Conservation (phyloP, 2,329 filamentous ascomycete genomes). For the Ophiocordyceps unilateralis region DNA sequence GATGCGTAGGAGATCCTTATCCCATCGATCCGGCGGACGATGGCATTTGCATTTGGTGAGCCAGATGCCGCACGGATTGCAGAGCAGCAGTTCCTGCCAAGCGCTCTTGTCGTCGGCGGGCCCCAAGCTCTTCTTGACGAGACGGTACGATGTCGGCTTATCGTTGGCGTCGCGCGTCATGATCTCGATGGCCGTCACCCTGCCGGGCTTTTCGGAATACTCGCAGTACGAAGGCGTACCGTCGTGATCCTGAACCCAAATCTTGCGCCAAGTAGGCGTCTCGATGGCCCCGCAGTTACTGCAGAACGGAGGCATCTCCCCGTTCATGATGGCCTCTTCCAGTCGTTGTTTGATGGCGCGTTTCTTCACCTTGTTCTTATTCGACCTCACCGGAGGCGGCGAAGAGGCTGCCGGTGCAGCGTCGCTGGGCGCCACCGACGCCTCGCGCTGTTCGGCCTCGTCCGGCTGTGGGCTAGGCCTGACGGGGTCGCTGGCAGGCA, state of each 20-base stretch:
- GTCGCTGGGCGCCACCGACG: constrained; percentile 13
- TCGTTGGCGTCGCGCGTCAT: constrained; percentile 45
- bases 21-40: constrained; percentile 73
- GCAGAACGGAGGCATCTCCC: constrained; percentile 77
- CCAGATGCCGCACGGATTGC: constrained; percentile 95
- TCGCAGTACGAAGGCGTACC: constrained; percentile 55
- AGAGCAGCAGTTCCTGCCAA: constrained; percentile 62
- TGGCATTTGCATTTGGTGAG: constrained; percentile 75
- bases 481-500: constrained; percentile 31
- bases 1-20: constrained; percentile 38
- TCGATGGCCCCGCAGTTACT: constrained; percentile 89
- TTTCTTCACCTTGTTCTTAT: constrained; percentile 50
- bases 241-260: constrained; percentile 61
- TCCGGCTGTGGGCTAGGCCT: constrained; percentile 4
- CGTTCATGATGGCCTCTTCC: constrained; percentile 51
- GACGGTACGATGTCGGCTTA: constrained; percentile 48
- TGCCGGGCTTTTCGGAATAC: constrained; percentile 54
- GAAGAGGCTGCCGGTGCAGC: constrained; percentile 17
- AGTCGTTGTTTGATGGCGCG: constrained; percentile 40
- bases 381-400: constrained; percentile 28
- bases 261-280: constrained; percentile 90
- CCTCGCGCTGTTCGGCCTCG: constrained; percentile 13
- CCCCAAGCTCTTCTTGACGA: constrained; percentile 59
- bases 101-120: constrained; percentile 43
- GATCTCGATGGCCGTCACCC: constrained; percentile 57